phyloP scores from a whole-genome alignment of 495 filamentous ascomycete species.

The Aspergillus asperescens region DNA sequence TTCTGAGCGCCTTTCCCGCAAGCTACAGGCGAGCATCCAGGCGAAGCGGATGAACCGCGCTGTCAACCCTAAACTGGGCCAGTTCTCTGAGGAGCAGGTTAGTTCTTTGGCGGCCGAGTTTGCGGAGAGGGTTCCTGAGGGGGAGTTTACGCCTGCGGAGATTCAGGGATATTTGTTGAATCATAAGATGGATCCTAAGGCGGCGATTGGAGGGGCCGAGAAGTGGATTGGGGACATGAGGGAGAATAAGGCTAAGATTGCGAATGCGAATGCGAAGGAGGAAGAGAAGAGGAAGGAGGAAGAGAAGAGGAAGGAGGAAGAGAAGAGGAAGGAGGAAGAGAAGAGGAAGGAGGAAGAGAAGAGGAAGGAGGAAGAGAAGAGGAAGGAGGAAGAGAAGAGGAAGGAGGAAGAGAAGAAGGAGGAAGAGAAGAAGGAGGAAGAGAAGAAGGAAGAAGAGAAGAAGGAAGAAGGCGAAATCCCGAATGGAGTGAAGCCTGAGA shows the following conservation, averaged over 20 bases:
- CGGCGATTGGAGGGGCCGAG: slow-evolving; percentile 50
- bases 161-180: slow-evolving; percentile 71
- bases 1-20: not conserved
- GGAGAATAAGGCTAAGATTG: slow-evolving; percentile 5
- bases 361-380: no score
- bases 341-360: no score
- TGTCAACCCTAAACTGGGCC: not conserved
- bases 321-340: not conserved
- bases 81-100: slow-evolving; percentile 26
- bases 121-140: slow-evolving; percentile 53
- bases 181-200: slow-evolving; percentile 59
- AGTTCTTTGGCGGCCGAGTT: slow-evolving; percentile 50
- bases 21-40: not conserved
- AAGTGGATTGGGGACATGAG: slow-evolving; percentile 45
- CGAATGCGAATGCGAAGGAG: not conserved
- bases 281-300: not conserved
- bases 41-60: not conserved
- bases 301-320: not conserved
- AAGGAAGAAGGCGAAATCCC: no score
- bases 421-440: no score
- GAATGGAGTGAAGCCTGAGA: no score
- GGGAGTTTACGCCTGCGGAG: slow-evolving; percentile 68
- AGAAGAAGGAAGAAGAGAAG: no score
- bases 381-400: no score
- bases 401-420: no score